Base-by-base conservation (phyloP, 345 rosid genomes). In the Bretschneidera sinensis region DNA sequence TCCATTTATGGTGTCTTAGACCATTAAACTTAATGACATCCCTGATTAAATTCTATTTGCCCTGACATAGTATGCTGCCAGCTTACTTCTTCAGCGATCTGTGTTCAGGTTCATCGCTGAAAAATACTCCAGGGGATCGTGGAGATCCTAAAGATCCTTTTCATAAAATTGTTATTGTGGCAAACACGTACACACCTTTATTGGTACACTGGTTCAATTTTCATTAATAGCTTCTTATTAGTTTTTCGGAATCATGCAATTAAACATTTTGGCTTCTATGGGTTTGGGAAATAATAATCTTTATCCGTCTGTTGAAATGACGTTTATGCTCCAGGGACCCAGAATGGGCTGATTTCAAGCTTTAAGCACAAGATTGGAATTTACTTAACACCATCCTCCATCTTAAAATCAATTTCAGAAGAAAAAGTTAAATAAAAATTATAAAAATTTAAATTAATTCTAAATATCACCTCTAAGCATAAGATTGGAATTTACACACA, bases 171-270 rank as follows among this genome's bases (percentile, higher is more conserved):
- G 73, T 86, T 67, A 74, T 90, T 33, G 83, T 88, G 65, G 99
- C 96, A 74, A 94, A 85, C 79, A n/a, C n/a, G n/a, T n/a, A 89
- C 99, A 1, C 92, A 88, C 75, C 72, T 83, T 70, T 85, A 90
- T 76, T 94, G 99, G 99, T 87, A 81, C 68, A 59, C 28, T 24
- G 62, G 35, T 47, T 25, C 24, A 60, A 17, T 24, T 13, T 28
- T 63, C 31, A 55, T 34, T 69, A 18, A 24, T 28, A 66, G 67
- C 39, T 55, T 17, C 20, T 16, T 15, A 48, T 6, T 53, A 20
- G 5, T 22, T 24, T 14, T 16, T 54, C 13, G 35, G 35, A 49
- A 6, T 49, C n/a, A 24, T 23, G 58, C 35, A 24, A 13, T 31
- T 33, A 43, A 57, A 13, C 25, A 24, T 66, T 35, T 54, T 54